Percentiles rank a stretch among this genome's conserved stretches.
Conservation (phyloP, 75 land plant species). For the Sequoia sempervirens region DNA sequence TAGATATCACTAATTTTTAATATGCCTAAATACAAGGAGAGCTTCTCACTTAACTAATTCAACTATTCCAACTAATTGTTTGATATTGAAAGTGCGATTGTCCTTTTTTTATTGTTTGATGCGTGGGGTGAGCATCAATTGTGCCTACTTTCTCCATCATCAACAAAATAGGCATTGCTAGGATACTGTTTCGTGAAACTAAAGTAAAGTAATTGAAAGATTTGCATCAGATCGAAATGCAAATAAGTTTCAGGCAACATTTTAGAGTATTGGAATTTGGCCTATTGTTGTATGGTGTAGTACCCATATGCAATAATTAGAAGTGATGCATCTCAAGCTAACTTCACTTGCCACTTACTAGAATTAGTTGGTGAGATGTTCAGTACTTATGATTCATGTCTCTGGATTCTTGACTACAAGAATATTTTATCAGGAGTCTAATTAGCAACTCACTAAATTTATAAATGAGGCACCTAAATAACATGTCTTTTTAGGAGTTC, state of each 20-base stretch:
- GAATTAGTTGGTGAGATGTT: neutral
- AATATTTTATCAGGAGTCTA: neutral
- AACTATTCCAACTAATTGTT: too few relatives aligned
- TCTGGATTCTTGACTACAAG: neutral
- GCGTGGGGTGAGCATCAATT: neutral
- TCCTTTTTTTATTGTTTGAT: neutral
- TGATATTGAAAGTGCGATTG: constrained; percentile 51
- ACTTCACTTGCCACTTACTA: neutral
- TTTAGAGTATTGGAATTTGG: neutral
- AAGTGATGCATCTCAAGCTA: neutral
- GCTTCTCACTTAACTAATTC: too few relatives aligned
- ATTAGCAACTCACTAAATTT: neutral
- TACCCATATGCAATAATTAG: neutral
- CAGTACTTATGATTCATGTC: neutral
- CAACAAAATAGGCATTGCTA: neutral
- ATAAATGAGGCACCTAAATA: neutral
- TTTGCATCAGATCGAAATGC: neutral
- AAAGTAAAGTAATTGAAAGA: neutral
- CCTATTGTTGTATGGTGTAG: neutral
- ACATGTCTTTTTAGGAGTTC: neutral
- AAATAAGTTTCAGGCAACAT: neutral
- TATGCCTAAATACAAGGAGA: too few relatives aligned
- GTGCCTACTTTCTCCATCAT: neutral
- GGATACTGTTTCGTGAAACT: neutral
- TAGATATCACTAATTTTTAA: too few relatives aligned